A percentile compares a stretch with the other conserved stretches of the same genome.
Evolutionary conservation across 129 eudicot species (phyloP).

Genomic region (Lonicera japonica): DNA sequence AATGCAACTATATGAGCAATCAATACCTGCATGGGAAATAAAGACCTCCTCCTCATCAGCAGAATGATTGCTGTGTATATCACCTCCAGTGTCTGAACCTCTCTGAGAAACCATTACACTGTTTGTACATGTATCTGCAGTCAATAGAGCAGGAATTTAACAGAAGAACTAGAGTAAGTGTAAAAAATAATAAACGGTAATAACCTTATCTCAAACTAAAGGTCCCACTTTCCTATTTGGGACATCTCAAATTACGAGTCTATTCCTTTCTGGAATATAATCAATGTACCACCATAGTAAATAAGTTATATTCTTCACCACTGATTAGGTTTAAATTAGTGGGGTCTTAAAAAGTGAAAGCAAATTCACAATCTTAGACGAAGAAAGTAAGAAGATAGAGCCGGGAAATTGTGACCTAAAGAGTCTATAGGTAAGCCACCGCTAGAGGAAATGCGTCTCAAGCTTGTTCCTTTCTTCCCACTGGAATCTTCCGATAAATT

Average conservation of each 20-base stretch:
- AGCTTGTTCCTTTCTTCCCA: constrained; percentile 20
- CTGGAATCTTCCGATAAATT: constrained; percentile 7
- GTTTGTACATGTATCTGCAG: constrained; percentile 30
- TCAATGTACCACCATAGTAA: too few relatives aligned
- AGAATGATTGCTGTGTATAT: constrained; percentile 13
- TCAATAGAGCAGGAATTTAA: constrained; percentile 2
- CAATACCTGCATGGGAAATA: constrained; percentile 30
- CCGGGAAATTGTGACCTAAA: constrained; percentile 21
- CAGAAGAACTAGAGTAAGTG: background rate
- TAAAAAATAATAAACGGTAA: background rate
- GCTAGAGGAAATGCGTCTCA: constrained; percentile 14
- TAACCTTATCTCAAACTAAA: too few relatives aligned
- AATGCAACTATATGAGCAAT: background rate
- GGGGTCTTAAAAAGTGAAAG: background rate
- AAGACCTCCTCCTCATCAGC: constrained; percentile 17
- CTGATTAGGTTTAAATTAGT: too few relatives aligned
- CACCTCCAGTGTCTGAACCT: constrained; percentile 7
- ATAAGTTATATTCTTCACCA: too few relatives aligned
- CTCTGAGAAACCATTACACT: constrained; percentile 6
- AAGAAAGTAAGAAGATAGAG: constrained; percentile 1
- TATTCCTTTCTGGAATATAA: too few relatives aligned
- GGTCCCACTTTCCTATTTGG: too few relatives aligned
- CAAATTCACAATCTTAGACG: background rate
- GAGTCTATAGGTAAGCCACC: constrained; percentile 18
- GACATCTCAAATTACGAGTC: too few relatives aligned